Evolutionary conservation across 1,284 basidiomycete species (phyloP), one percentile per base, ranked within the genome.

Genomic region (Puccinia brachypodii): DNA sequence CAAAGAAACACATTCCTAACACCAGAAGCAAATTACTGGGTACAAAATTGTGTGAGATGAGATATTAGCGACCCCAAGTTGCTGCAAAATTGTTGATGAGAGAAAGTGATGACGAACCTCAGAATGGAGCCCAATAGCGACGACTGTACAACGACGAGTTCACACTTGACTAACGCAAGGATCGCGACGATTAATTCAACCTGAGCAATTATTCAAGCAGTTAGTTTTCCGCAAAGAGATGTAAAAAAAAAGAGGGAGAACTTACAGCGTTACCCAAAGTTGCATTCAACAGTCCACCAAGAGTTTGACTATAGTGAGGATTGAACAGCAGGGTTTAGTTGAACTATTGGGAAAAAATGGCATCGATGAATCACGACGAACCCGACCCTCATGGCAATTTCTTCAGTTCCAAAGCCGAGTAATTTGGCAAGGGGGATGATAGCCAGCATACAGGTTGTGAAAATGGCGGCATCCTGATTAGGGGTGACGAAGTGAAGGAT

Each of bases 381-480:
- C 77, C 94, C 88, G 19, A 88, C 85, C 3, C 88, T 91, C 83
- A 95, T 85, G 0, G 94, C 93, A 6, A 95, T 86, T 84, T 96
- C 93, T 84, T 96, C 94, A 0, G 94, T 96, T 0, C 93, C 93
- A 85, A 94, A 94, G 0, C 92, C 92, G 7, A 81, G 50, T 74
- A 81, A 71, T 74, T 81, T 81, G 33, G 80, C 80, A 14, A 89
- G 86, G 0, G 88, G 88, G 47, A 88, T 88, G 72, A 81, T 81
- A n/a, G 80, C 80, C 36, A 81, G 25, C 73, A 81, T 76, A 7
- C 50, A 75, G 19, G 62, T 68, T 22, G 62, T 74, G 33, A 81
- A 73, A 33, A 77, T 77, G 36, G 75, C 60, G 1, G 56, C 44
- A 71, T 79, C 77, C 33, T 69, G 31, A 40, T 71, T 71, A 22